Evolutionary conservation across 257 asterid genomes (phyloP), one percentile per base, ranked within the genome.

Genomic region (Solanum sejunctum): DNA sequence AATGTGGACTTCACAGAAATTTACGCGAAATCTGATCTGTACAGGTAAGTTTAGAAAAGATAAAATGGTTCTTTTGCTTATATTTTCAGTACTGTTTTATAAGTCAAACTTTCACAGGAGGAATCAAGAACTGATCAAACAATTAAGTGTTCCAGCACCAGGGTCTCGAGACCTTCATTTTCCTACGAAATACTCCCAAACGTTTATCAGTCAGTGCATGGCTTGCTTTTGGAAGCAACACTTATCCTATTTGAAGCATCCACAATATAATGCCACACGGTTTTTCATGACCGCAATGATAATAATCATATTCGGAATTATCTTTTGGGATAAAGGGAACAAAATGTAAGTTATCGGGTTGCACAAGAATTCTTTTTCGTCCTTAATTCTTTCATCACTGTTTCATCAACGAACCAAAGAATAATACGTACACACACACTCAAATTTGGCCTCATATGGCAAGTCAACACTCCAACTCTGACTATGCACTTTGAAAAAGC

Each of bases 191-290:
- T 94, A 90, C 41, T 89, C 98, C 0, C 98, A 92, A 87, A 43
- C 93, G 8, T 91, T 94, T 81, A 1, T 83, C 9, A 13, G 86
- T 58, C 98, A 94, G 55, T 93, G 95, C 87, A 90, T 82, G 80
- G 97, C 94, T 87, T 94, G 98, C 91, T 92, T 94, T 82, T 94
- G 97, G 97, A 94, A 94, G 69, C 95, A 92, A 43, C 84, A 90
- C 80, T 88, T 92, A 80, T 94, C 98, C 45, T 94, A 94, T 49
- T 94, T 97, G 98, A 93, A 97, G 85, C 61, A 94, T 84, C 95
- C 98, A 61, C 91, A 86, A 83, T 94, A 93, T 83, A 94, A 94
- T 80, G 87, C 93, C 83, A 81, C 91, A 83, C 87, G 98, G 87
- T 91, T 94, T 89, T 86, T 88, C 67, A 86, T 94, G 94, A 94